Base-by-base conservation (phyloP, 2,329 filamentous ascomycete genomes). In the Cryphonectria radicalis region DNA sequence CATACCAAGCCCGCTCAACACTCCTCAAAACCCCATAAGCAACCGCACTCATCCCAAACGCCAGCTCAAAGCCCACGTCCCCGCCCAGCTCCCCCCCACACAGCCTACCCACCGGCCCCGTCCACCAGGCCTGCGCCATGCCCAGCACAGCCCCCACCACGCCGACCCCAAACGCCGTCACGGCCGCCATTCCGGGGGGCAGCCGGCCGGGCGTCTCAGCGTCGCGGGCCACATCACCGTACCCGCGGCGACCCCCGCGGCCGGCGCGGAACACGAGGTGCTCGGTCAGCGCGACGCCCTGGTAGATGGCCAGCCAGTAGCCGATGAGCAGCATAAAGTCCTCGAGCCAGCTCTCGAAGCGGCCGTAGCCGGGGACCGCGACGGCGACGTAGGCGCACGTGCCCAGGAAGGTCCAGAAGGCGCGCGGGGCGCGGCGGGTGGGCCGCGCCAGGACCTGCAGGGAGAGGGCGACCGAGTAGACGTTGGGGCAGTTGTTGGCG, bases 251-350 rank as follows among this genome's bases (percentile, higher is more conserved):
- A n/a, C n/a, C 69, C 1, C 73, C 69, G 74, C 91, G 87, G 3
- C 89, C 88, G 35, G 87, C 85, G 76, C 88, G 88, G 84, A 91
- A 93, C 77, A 92, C 76, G 76, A 93, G 87, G 80, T 93, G 91
- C 69, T 93, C 91, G 1, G 85, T 82, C 25, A 93, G 78, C 0
- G 87, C 83, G 73, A 93, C 88, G 63, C 87, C 90, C 74, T 89
- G 87, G 81, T 93, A 94, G 76, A 93, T 92, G 64, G 91, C 89
- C 1, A 93, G 84, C 91, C 92, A 94, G 82, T 93, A 94, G 2
- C 88, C 88, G 73, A 90, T 90, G 67, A 90, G 78, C 73, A 88
- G 80, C 89, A 93, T 92, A 81, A 93, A 92, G 80, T 92, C 91
- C 77, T 91, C 86, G 19, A 93, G 84, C 3, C 91, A 86, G 8